Percentiles rank a stretch among this genome's conserved stretches.
Evolutionary conservation across 2,329 filamentous ascomycete genomes (phyloP).

Genomic region (Knufia petricola): DNA sequence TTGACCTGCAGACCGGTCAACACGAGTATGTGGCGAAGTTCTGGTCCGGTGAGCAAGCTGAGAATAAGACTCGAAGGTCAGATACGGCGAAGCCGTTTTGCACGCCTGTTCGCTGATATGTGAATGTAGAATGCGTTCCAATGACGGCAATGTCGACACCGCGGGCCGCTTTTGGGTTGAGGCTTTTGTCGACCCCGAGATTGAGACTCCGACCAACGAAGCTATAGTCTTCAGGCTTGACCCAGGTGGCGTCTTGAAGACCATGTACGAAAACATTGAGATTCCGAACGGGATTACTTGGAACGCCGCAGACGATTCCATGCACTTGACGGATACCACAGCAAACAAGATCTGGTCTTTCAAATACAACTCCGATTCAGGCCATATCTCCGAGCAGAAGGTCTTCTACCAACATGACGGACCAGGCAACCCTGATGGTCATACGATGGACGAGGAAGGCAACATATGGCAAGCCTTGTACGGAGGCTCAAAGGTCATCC

Average conservation of each 20-base stretch:
- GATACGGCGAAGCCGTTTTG: constrained; percentile 10
- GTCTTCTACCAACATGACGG: constrained; percentile 63
- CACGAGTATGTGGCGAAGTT: constrained; percentile 48
- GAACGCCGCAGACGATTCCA: constrained; percentile 60
- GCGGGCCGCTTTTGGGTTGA: constrained; percentile 77
- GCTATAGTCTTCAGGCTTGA: constrained; percentile 67
- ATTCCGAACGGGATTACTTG: constrained; percentile 83
- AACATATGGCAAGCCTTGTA: constrained; percentile 84
- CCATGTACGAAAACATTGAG: constrained; percentile 53
- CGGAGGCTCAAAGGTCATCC: constrained; percentile 64
- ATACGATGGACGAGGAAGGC: constrained; percentile 73
- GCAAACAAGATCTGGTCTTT: constrained; percentile 61
- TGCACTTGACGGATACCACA: constrained; percentile 78
- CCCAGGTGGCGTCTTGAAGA: constrained; percentile 48
- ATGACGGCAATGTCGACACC: constrained; percentile 74
- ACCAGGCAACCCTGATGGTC: constrained; percentile 65
- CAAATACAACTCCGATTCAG: constrained; percentile 59
- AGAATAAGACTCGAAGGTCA: constrained; percentile 39
- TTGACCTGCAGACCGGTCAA: constrained; percentile 53
- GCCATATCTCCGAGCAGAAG: constrained; percentile 57
- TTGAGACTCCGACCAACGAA: constrained; percentile 43
- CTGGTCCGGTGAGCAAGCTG: constrained; percentile 43
- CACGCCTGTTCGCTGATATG: not conserved
- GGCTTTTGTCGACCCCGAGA: constrained; percentile 71
- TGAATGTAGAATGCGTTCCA: constrained; percentile 47